phyloP scores from a whole-genome alignment of 345 rosid species.

The Erucastrum elatum region DNA sequence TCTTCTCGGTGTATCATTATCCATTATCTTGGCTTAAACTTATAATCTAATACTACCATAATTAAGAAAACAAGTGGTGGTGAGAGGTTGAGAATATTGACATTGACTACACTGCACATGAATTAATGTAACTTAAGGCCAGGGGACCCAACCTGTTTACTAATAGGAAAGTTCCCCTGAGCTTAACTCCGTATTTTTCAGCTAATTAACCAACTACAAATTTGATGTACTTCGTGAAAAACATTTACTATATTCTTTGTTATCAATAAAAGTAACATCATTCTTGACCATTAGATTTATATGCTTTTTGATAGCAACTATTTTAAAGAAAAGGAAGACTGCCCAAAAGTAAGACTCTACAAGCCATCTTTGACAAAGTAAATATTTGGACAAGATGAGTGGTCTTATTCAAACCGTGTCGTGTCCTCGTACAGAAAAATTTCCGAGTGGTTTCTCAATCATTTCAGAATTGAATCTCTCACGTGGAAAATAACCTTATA shows the following conservation, averaged over 20 bases:
- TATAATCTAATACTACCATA: neutral
- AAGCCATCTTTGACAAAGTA: neutral
- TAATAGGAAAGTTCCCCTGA: constrained; percentile 2
- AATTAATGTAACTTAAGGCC: neutral
- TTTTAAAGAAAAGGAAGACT: neutral
- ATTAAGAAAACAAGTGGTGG: neutral
- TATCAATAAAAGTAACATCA: neutral
- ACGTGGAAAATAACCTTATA: constrained; percentile 16
- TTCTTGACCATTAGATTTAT: constrained; percentile 13
- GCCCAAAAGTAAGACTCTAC: neutral
- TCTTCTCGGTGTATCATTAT: constrained; percentile 1
- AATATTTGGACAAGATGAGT: neutral
- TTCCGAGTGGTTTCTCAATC: constrained; percentile 12
- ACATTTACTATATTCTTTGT: neutral
- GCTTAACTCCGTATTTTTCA: neutral
- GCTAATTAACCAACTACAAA: constrained; percentile 3
- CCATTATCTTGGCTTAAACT: neutral
- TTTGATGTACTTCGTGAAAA: neutral
- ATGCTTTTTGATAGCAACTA: neutral
- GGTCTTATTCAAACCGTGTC: constrained; percentile 13
- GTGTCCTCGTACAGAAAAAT: neutral
- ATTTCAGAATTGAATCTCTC: neutral
- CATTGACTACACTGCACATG: constrained; percentile 8
- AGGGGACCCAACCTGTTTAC: neutral
- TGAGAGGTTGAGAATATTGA: constrained; percentile 31